Conservation (phyloP, 805 yeast genomes). For the Sungouiozyma ichnusensis region DNA sequence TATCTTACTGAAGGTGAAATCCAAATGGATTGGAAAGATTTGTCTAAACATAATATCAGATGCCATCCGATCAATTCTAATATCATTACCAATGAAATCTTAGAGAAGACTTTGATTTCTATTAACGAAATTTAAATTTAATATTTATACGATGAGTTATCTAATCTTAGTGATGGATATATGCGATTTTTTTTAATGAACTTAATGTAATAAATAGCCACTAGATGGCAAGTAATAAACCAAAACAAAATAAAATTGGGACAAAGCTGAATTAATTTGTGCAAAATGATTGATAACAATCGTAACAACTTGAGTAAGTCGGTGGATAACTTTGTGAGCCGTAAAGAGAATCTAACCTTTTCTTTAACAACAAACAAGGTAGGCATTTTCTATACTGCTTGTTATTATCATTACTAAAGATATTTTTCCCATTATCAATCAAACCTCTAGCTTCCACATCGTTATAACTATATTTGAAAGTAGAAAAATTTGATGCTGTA, state of each 20-base stretch:
- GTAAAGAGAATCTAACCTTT: conserved; percentile 35
- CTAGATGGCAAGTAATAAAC: too few relatives aligned
- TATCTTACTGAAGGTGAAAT: conserved; percentile 44
- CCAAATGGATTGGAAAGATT: conserved; percentile 33
- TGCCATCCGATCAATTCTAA: conserved; percentile 31
- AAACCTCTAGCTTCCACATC: conserved; percentile 34
- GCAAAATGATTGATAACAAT: background rate
- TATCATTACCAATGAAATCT: conserved; percentile 15
- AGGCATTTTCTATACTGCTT: conserved; percentile 37
- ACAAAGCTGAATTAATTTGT: too few relatives aligned
- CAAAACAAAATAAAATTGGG: too few relatives aligned
- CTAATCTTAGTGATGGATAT: background rate
- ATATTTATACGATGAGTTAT: background rate
- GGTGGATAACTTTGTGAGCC: conserved; percentile 16
- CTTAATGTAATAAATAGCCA: background rate
- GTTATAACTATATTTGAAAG: conserved; percentile 45
- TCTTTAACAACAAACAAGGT: conserved; percentile 46
- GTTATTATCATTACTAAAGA: conserved; percentile 38
- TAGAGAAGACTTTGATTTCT: conserved; percentile 6
- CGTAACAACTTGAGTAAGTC: background rate
- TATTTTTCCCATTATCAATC: conserved; percentile 42
- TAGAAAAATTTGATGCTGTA: conserved; percentile 43
- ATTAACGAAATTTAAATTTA: conserved; percentile 8
- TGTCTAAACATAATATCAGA: conserved; percentile 35
- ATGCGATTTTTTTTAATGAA: background rate